Percentiles rank a stretch among this genome's conserved stretches.
Conservation (phyloP, 1,284 basidiomycete species). For the Austroboletus niveus region DNA sequence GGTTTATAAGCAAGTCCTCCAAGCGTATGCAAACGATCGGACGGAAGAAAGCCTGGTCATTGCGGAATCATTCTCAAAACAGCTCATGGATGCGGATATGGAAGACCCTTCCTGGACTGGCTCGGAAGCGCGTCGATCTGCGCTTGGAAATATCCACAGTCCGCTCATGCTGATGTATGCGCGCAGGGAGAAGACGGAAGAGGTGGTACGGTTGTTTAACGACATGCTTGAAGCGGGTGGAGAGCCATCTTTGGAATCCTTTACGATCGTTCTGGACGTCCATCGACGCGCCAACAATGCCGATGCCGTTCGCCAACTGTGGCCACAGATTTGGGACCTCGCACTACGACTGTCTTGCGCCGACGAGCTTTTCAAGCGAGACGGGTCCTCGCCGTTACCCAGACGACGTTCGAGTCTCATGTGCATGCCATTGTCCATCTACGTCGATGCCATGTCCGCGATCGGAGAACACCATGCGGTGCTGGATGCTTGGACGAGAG, state of each 20-base stretch:
- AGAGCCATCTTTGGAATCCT: slow-evolving; percentile 55
- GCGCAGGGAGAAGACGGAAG: slow-evolving; percentile 44
- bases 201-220: slow-evolving; percentile 59
- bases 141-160: slow-evolving; percentile 56
- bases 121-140: slow-evolving; percentile 38
- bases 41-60: slow-evolving; percentile 49
- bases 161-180: slow-evolving; percentile 65
- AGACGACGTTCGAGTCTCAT: slow-evolving; percentile 56
- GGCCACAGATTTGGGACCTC: slow-evolving; percentile 67
- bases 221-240: slow-evolving; percentile 57
- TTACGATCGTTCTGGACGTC: slow-evolving; percentile 72
- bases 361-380: slow-evolving; percentile 33
- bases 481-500: slow-evolving; percentile 64
- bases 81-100: slow-evolving; percentile 40
- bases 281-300: slow-evolving; percentile 66
- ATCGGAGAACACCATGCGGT: slow-evolving; percentile 66
- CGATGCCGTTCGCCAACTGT: slow-evolving; percentile 59
- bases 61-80: slow-evolving; percentile 62
- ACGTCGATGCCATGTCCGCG: slow-evolving; percentile 74
- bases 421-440: slow-evolving; percentile 81
- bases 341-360: slow-evolving; percentile 43
- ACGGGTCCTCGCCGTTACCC: slow-evolving; percentile 10
- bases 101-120: slow-evolving; percentile 41
- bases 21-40: slow-evolving; percentile 53
- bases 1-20: slow-evolving; percentile 73